Evolutionary conservation across 805 yeast species (phyloP), one percentile per base, ranked within the genome.

Genomic region (Cyberlindnera saturnus): DNA sequence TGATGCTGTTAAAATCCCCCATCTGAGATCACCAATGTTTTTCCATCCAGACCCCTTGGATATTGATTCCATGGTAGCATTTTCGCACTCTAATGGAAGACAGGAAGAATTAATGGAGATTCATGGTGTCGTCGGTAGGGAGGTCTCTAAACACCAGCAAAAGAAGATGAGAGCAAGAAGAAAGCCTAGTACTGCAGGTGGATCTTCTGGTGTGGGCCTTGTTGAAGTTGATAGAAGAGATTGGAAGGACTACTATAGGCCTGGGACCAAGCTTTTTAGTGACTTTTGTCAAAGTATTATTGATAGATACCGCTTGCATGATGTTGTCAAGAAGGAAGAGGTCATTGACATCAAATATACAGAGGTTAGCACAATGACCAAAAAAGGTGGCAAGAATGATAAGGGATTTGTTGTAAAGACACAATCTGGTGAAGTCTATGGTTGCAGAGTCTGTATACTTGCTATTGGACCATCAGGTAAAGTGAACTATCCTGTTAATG

Each of bases 21-120:
- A 55, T 43, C 56, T 71, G 10, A 52, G 75, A 18, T 66, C 72
- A 5, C 75, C 76, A 4, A 71, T 71, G 75, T 70, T 71, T 43
- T 71, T 71, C 49, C 76, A 71, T 42, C 67, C 68, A 0, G 75
- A 71, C 44, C 74, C 75, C 0, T 62, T 56, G 3, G 69, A 68
- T 48, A 55, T 70, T 9, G 76, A 71, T 49, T 73, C 70, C 0
- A 48, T 71, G 60, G 63, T 65, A n/a, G 64, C 66, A 7, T 71
- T 53, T 55, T 71, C 76, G 1, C 60, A 63, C 42, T 41, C 45
- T 11, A 45, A 53, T 28, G 54, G 55, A 19, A 45, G 73, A 16
- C 66, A 69, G 41, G 34, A 45, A 26, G 72, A 69, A 37, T 50
- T 71, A 41, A 62, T 56, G 57, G 73, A 70, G 46, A 70, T 71